Conservation (phyloP, 257 asterid genomes). For the Fraxinus pennsylvanica region DNA sequence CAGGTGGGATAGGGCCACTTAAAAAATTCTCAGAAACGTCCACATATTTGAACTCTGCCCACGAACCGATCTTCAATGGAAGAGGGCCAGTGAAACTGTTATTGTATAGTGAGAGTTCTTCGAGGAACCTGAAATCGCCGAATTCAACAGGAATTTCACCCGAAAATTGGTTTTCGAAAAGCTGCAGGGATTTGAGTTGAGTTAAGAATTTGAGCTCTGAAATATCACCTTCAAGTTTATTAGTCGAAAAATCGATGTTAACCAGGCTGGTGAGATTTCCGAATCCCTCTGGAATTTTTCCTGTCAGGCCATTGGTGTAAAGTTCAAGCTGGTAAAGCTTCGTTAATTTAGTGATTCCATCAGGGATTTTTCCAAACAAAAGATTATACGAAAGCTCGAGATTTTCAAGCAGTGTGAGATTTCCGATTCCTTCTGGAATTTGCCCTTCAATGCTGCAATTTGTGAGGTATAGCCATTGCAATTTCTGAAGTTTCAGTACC, state of each 20-base stretch:
- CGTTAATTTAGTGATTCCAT: slow-evolving; percentile 36
- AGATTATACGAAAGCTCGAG: slow-evolving; percentile 41
- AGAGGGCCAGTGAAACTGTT: slow-evolving; percentile 41
- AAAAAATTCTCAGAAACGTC: slow-evolving; percentile 46
- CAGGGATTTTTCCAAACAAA: slow-evolving; percentile 39
- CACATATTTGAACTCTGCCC: slow-evolving; percentile 35
- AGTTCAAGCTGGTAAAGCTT: slow-evolving; percentile 45
- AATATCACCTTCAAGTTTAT: slow-evolving; percentile 41
- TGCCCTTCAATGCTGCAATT: slow-evolving; percentile 42
- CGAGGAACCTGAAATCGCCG: slow-evolving; percentile 39
- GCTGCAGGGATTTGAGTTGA: slow-evolving; percentile 36
- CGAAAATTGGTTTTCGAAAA: slow-evolving; percentile 41
- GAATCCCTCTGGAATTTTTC: slow-evolving; percentile 40
- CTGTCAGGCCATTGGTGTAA: slow-evolving; percentile 36
- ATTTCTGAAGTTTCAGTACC: slow-evolving; percentile 36
- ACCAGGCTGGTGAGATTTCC: slow-evolving; percentile 39
- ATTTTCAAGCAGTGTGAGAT: slow-evolving; percentile 43
- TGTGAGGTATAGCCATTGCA: slow-evolving; percentile 43
- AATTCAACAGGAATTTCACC: slow-evolving; percentile 46
- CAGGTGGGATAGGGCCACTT: slow-evolving; percentile 46
- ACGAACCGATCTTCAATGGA: slow-evolving; percentile 45
- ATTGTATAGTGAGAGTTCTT: slow-evolving; percentile 34
- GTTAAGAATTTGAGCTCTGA: slow-evolving; percentile 37
- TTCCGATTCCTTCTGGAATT: slow-evolving; percentile 48
- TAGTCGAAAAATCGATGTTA: slow-evolving; percentile 36